These are phyloP conservation scores for Tephrocybe rancida DNA, from an alignment of 768 basidiomycete genomes.

Conservation along the genomic window DNA sequence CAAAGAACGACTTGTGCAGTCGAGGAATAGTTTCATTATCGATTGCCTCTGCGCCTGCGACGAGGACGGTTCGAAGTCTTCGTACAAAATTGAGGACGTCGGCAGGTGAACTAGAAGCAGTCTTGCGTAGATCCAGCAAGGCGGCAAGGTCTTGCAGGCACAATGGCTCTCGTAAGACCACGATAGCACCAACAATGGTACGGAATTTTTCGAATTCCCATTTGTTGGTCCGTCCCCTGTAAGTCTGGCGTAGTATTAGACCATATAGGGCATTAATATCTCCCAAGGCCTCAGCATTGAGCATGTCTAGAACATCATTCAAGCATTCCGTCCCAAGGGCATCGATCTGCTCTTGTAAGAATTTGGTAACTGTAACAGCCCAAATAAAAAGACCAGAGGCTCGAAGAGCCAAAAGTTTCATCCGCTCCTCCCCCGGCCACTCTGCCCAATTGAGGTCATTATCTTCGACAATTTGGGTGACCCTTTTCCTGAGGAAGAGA, in stretches of 20 bases:
- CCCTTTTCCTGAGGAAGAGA: conserved; percentile 5
- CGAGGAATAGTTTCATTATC: background rate
- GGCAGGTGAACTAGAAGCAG: background rate
- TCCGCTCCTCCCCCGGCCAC: conserved; percentile 13
- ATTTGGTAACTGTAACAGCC: conserved; percentile 14
- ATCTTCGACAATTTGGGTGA: background rate
- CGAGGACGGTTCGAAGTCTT: background rate
- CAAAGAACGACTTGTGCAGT: conserved; percentile 6
- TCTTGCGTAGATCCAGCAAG: background rate
- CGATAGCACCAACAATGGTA: background rate
- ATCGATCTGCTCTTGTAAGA: conserved; percentile 13
- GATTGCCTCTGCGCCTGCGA: conserved; percentile 1
- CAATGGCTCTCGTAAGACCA: background rate
- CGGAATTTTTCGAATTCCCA: conserved; percentile 7
- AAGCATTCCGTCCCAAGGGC: conserved; percentile 1
- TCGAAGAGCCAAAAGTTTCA: background rate
- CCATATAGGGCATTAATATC: conserved; percentile 19
- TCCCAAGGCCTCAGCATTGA: background rate
- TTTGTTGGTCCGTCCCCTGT: background rate
- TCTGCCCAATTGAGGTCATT: conserved; percentile 3
- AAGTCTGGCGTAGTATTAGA: background rate
- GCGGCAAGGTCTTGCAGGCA: background rate
- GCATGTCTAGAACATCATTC: conserved; percentile 8
- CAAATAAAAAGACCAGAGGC: conserved; percentile 19
- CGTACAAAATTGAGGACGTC: conserved; percentile 2